Percentiles rank a stretch among this genome's conserved stretches.
Conservation (phyloP, 176 grass and related monocot genomes). For the Miscanthus lutarioriparius region DNA sequence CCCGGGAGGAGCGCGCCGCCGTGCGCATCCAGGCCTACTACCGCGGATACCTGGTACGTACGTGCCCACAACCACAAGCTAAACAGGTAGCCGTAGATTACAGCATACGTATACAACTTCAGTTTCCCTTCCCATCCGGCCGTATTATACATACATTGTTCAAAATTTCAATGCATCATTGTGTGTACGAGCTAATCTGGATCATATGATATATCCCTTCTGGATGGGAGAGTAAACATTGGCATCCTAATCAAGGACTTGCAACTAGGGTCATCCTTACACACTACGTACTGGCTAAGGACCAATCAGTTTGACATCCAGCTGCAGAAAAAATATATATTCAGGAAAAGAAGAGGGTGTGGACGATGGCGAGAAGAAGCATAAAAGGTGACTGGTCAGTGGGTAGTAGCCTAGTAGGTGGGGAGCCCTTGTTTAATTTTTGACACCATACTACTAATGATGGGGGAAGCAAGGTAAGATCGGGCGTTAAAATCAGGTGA, state of each 20-base stretch:
- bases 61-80: background rate
- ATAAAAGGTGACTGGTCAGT: background rate
- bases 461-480: constrained; percentile 1
- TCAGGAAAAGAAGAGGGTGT: background rate
- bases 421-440: background rate
- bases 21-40: constrained; percentile 78
- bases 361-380: background rate
- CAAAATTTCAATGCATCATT: too few species aligned
- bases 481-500: constrained; percentile 16
- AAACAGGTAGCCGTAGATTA: background rate
- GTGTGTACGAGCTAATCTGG: too few species aligned
- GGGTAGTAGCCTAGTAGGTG: constrained; percentile 1
- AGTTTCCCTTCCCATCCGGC: too few species aligned
- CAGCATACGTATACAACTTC: too few species aligned
- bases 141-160: too few species aligned
- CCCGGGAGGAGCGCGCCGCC: constrained; percentile 68
- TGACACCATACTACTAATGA: background rate
- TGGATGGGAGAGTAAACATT: background rate
- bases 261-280: background rate
- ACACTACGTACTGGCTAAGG: background rate
- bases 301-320: background rate
- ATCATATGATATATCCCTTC: background rate
- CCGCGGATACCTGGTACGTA: constrained; percentile 73
- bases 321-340: too few species aligned
- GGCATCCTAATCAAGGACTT: background rate